Conservation (phyloP, 176 grass and related monocot genomes). For the Eragrostis nindensis region DNA sequence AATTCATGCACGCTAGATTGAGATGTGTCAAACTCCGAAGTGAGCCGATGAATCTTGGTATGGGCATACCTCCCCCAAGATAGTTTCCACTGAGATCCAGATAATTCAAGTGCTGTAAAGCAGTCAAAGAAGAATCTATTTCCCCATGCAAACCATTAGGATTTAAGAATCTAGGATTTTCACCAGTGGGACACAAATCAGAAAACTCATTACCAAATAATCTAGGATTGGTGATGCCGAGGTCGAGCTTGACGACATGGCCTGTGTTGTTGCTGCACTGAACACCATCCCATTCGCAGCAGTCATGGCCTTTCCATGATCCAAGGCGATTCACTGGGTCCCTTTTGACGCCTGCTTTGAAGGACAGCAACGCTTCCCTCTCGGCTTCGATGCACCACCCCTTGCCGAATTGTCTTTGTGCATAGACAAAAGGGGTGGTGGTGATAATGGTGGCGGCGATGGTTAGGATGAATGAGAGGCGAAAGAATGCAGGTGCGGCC, state of each 20-base stretch:
- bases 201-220: neutral
- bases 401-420: too few relatives aligned
- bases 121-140: conserved; percentile 27
- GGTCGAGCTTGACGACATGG: conserved; percentile 31
- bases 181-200: too few relatives aligned
- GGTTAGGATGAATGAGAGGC: neutral
- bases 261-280: conserved; percentile 22
- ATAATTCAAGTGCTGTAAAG: conserved; percentile 22
- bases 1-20: neutral
- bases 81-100: conserved; percentile 37
- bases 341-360: conserved; percentile 18
- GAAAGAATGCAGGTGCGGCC: neutral
- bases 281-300: conserved; percentile 27
- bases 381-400: conserved; percentile 29
- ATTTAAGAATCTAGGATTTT: too few relatives aligned
- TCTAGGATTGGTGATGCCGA: neutral
- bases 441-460: neutral
- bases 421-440: neutral
- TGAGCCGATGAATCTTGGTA: neutral
- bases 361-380: conserved; percentile 38
- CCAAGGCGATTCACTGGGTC: neutral
- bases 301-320: conserved; percentile 27
- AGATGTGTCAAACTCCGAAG: neutral
- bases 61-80: too few relatives aligned
- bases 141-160: conserved; percentile 10